phyloP scores from a whole-genome alignment of 148 eudicot genomes.

The Rhododendron ovatum region DNA sequence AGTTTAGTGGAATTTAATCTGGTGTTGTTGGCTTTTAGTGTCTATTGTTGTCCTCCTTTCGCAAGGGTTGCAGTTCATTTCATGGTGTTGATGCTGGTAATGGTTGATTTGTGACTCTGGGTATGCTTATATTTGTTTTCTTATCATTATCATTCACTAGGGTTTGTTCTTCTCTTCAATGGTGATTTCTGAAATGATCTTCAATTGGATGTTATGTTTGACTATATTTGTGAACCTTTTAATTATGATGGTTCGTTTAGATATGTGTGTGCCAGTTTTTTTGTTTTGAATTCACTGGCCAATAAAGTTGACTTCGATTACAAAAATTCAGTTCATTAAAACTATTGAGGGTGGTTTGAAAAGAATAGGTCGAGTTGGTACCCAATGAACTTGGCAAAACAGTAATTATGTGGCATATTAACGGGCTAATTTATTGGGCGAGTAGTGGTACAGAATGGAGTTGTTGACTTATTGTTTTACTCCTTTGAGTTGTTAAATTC shows the following conservation, averaged over 20 bases:
- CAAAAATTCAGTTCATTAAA: not conserved
- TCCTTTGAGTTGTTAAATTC: not conserved
- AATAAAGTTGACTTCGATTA: not conserved
- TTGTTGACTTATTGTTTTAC: not conserved
- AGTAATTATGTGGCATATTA: not conserved
- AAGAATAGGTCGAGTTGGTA: not conserved
- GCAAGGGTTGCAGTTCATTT: not conserved
- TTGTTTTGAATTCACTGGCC: not conserved
- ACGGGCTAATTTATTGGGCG: not conserved
- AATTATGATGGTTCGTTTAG: not conserved
- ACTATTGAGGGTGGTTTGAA: not conserved
- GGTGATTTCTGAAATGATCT: not conserved
- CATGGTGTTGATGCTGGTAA: not conserved
- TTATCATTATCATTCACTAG: not conserved
- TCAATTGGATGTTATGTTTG: not conserved
- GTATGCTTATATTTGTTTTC: not conserved
- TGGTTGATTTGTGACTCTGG: not conserved
- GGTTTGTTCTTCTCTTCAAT: not conserved
- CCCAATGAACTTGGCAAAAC: not conserved
- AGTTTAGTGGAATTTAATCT: slow-evolving; percentile 2
- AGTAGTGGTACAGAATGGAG: not conserved
- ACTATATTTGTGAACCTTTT: not conserved
- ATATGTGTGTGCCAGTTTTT: not conserved
- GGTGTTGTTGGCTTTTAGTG: slow-evolving; percentile 7
- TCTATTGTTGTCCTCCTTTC: not conserved